These are phyloP conservation scores for Populus tremula DNA, from an alignment of 345 rosid species.

Conservation along the genomic window DNA sequence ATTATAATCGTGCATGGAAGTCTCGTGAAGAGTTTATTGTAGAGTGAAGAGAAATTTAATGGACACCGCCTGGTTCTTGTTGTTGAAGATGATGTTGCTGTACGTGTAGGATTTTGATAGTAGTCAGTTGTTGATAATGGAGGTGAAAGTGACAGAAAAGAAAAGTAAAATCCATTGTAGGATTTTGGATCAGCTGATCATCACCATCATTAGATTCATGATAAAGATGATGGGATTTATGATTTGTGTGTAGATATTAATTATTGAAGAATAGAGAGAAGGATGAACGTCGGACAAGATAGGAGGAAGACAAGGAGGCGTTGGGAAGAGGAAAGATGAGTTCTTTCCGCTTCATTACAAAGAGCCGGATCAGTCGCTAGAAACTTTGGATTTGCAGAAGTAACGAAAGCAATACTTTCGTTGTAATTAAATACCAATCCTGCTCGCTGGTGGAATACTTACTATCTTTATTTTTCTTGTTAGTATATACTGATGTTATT, in stretches of 20 bases:
- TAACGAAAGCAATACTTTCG: no score
- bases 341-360: no score
- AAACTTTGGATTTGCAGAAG: slow-evolving; percentile 10
- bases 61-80: slow-evolving; percentile 16
- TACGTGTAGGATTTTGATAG: no score
- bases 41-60: slow-evolving; percentile 6
- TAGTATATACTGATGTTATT: no score
- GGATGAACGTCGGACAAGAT: slow-evolving; percentile 11
- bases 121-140: background rate
- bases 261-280: background rate
- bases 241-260: background rate
- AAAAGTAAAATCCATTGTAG: background rate
- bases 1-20: slow-evolving; percentile 23
- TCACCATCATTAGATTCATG: no score
- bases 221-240: no score
- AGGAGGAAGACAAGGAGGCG: slow-evolving; percentile 13
- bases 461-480: no score
- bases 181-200: no score
- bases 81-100: background rate
- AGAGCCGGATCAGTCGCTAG: no score
- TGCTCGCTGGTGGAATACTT: no score
- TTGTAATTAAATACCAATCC: no score
- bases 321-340: background rate
- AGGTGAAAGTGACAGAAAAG: background rate
- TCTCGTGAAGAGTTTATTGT: slow-evolving; percentile 40